A percentile compares a stretch with the other conserved stretches of the same genome.
Conservation (phyloP, 257 asterid species). For the Capsicum baccatum region DNA sequence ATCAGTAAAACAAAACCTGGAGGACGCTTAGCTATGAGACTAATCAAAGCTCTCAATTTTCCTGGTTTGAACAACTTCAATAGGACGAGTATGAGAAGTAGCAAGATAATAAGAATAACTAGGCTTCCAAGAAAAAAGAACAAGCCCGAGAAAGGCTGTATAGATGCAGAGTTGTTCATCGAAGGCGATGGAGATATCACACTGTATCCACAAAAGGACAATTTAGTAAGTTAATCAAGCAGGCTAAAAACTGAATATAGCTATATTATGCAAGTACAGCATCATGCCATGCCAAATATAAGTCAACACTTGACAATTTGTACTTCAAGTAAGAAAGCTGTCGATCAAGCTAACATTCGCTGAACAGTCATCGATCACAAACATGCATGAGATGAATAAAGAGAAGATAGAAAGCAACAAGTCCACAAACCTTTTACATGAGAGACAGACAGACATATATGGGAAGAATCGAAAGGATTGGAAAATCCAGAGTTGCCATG, state of each 20-base stretch:
- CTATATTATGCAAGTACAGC: too few species aligned
- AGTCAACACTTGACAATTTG: too few species aligned
- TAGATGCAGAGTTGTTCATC: conserved; percentile 43
- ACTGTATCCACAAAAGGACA: conserved; percentile 37
- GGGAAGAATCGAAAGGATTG: not conserved
- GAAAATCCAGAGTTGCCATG: conserved; percentile 21
- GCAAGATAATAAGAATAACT: conserved; percentile 48
- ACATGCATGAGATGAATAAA: too few species aligned
- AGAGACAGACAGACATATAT: not conserved
- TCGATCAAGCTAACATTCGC: too few species aligned
- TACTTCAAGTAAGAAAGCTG: too few species aligned
- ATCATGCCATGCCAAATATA: not conserved
- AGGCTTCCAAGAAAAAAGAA: conserved; percentile 61
- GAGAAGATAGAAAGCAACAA: not conserved
- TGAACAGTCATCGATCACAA: too few species aligned
- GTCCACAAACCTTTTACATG: not conserved
- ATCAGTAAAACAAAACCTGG: conserved; percentile 52
- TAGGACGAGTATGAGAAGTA: conserved; percentile 50
- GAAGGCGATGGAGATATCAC: conserved; percentile 48
- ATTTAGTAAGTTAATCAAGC: not conserved
- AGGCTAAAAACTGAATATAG: not conserved
- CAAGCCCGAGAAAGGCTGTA: conserved; percentile 46
- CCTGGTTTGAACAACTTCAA: conserved; percentile 45
- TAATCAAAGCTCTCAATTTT: conserved; percentile 37
- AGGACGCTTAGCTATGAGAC: conserved; percentile 39